phyloP scores from a whole-genome alignment of 2,329 filamentous ascomycete species.

The Ceratocystis destructans region DNA sequence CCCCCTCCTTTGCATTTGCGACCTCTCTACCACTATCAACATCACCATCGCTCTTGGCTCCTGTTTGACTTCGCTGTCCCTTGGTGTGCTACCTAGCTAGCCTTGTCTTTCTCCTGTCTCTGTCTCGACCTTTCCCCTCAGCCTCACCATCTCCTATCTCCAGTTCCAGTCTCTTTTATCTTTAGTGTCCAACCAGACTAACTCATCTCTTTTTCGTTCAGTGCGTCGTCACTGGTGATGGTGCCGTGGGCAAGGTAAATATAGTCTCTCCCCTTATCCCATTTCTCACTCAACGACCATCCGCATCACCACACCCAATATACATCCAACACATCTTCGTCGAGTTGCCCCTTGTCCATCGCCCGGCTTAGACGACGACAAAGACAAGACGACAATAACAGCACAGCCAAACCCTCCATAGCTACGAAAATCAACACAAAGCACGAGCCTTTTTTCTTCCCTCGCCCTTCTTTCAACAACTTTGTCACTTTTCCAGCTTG shows the following conservation, averaged over 20 bases:
- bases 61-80: no score
- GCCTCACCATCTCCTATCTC: neutral
- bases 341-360: neutral
- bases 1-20: no score
- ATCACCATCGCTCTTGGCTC: no score
- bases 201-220: constrained; percentile 31
- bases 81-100: no score
- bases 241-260: constrained; percentile 93
- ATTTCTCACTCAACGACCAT: neutral
- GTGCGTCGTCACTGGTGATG: constrained; percentile 98
- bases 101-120: no score
- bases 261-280: constrained; percentile 16
- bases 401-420: neutral
- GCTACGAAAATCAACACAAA: constrained; percentile 7
- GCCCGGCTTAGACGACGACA: neutral
- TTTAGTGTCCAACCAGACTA: constrained; percentile 23
- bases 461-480: neutral
- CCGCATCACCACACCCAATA: no score
- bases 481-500: constrained; percentile 1
- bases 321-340: no score
- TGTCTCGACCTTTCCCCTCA: neutral
- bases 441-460: constrained; percentile 11
- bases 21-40: no score
- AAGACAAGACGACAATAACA: neutral
- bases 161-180: constrained; percentile 13